Base-by-base conservation (phyloP, 2,329 filamentous ascomycete genomes). In the Colletotrichum aenigma region DNA sequence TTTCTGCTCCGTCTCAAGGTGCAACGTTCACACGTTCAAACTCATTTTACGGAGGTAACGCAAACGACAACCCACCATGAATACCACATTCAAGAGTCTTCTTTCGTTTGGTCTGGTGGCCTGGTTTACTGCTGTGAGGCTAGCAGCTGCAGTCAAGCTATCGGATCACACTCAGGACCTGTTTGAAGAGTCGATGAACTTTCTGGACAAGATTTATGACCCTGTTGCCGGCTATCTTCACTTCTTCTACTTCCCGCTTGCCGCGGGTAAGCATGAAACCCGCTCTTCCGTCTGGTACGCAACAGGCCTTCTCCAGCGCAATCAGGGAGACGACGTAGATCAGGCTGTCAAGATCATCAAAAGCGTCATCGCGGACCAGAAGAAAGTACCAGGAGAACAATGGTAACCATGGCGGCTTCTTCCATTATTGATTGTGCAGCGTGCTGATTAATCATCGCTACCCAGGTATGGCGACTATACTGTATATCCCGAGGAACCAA, bases 211-310 rank as follows among this genome's bases (percentile, higher is more conserved):
- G 3, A 88, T 87, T 61, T 92, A 91, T 77, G 91, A 93, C 72
- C 71, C 83, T 3, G 80, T 81, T 2, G 86, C 86, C 4, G 88
- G 87, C 0, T 92, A 92, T 75, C 81, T 92, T 16, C 90, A 90
- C 79, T 85, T 88, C 60, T 85, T 89, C 38, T 83, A 85, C 74
- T 83, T 84, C 7, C 75, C 82, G 2, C 64, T 76, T 18, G 81
- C 84, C 18, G 88, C 89, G 0, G 82, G 91, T 6, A 84, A 87
- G 6, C 90, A 92, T 73, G 90, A 91, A 58, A 92, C 90, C 0
- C 85, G 90, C 60, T 88, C 86, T 38, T 90, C 89, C 0, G 86
- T 86, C 0, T 92, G 91, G 91, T 92, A 93, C 80, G 89, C 90
- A 0, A 84, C 89, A 6, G 91, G 91, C 0, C 83, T 93, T 7